phyloP scores from a whole-genome alignment of 2,329 filamentous ascomycete species.

The Diplodia intermedia region DNA sequence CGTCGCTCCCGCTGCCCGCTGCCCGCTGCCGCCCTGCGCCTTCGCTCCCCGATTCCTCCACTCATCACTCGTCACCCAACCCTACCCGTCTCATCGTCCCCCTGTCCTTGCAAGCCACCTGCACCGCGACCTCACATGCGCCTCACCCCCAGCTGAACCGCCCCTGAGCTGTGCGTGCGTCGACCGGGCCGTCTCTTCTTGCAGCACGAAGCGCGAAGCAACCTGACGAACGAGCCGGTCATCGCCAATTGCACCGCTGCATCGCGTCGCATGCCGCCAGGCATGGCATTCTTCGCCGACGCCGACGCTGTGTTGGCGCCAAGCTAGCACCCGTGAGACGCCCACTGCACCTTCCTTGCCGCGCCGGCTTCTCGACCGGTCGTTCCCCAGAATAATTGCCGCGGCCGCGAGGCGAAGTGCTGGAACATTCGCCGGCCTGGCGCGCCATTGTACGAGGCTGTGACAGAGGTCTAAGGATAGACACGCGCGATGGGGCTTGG shows the following conservation, averaged over 20 bases:
- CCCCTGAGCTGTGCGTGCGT: background rate
- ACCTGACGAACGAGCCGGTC: background rate
- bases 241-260: background rate
- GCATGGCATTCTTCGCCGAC: conserved; percentile 9
- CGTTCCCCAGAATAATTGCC: conserved; percentile 3
- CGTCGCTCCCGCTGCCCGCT: conserved; percentile 15
- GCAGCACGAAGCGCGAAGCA: background rate
- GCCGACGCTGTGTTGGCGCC: background rate
- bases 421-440: conserved; percentile 7
- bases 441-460: conserved; percentile 4
- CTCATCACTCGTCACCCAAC: background rate
- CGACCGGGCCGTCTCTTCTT: background rate
- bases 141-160: background rate
- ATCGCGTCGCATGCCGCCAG: background rate
- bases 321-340: no score
- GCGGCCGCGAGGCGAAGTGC: background rate
- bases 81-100: conserved; percentile 9
- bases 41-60: background rate
- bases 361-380: background rate
- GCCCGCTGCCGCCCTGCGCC: background rate
- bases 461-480: conserved; percentile 18
- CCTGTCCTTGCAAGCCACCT: conserved; percentile 10
- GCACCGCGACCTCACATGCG: background rate
- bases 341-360: conserved; percentile 5
- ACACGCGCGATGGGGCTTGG: background rate